phyloP scores from a whole-genome alignment of 2,329 filamentous ascomycete genomes.

The Zasmidium angulare region DNA sequence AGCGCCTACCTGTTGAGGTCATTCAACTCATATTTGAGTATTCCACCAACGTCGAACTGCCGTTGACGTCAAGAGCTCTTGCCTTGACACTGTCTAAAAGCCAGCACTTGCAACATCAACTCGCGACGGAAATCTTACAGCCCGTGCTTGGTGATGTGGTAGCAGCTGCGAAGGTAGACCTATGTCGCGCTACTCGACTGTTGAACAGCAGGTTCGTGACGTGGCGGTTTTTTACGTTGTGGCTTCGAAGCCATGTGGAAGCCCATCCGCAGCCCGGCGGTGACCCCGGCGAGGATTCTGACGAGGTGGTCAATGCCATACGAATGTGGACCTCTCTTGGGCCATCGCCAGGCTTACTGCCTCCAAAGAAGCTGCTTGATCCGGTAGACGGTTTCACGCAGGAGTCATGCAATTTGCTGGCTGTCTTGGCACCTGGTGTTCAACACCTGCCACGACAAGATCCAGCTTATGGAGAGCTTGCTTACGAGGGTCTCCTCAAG shows the following conservation, averaged over 20 bases:
- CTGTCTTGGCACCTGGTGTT: constrained; percentile 11
- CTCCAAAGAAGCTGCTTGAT: constrained; percentile 24
- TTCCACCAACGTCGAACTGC: constrained; percentile 33
- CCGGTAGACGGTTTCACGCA: constrained; percentile 13
- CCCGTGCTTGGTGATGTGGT: constrained; percentile 17
- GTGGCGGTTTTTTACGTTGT: constrained; percentile 33
- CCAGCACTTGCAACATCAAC: constrained; percentile 28
- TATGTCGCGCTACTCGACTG: constrained; percentile 27
- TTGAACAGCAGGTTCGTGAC: constrained; percentile 36
- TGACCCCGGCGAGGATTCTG: not conserved
- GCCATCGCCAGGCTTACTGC: constrained; percentile 21
- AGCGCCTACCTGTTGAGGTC: constrained; percentile 37
- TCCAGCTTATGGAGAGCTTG: constrained; percentile 29
- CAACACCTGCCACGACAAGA: constrained; percentile 13
- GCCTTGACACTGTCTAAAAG: constrained; percentile 31
- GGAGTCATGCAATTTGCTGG: constrained; percentile 16
- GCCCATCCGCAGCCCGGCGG: not conserved
- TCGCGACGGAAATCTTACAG: constrained; percentile 27
- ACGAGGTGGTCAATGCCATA: not conserved
- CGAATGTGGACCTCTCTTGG: constrained; percentile 20
- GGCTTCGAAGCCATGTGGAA: constrained; percentile 17
- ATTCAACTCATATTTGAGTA: constrained; percentile 36
- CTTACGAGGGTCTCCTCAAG: constrained; percentile 28
- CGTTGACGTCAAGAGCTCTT: constrained; percentile 30
- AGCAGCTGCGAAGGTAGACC: constrained; percentile 11